A percentile compares a stretch with the other conserved stretches of the same genome.
Evolutionary conservation across 352 stramenopile genomes (phyloP).

Genomic region (Plasmopara viticola): DNA sequence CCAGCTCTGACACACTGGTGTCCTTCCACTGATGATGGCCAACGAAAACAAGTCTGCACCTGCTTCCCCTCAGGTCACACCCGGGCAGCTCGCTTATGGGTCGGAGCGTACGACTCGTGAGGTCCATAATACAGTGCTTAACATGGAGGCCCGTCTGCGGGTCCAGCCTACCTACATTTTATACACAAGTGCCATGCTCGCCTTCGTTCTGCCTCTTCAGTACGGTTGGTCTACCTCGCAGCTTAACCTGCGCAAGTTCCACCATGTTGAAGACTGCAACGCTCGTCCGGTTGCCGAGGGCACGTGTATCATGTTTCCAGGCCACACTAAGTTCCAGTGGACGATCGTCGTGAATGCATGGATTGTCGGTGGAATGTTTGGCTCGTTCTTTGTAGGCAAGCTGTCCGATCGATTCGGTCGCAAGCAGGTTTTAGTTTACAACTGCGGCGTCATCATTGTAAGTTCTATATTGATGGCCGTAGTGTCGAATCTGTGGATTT

Average conservation of each 20-base stretch:
- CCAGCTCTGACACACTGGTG: slow-evolving; percentile 6
- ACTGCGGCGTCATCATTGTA: slow-evolving; percentile 34
- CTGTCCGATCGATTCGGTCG: slow-evolving; percentile 36
- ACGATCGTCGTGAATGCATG: slow-evolving; percentile 44
- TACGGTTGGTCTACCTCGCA: slow-evolving; percentile 42
- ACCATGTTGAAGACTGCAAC: slow-evolving; percentile 31
- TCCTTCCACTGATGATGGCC: slow-evolving; percentile 9
- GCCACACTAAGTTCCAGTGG: slow-evolving; percentile 40
- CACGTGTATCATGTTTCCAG: slow-evolving; percentile 42
- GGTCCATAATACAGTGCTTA: slow-evolving; percentile 20
- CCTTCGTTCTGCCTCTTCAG: slow-evolving; percentile 32
- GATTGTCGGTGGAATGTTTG: slow-evolving; percentile 45
- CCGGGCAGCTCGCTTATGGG: slow-evolving; percentile 13
- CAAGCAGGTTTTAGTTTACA: slow-evolving; percentile 37
- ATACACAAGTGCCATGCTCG: slow-evolving; percentile 30
- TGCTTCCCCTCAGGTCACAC: slow-evolving; percentile 5
- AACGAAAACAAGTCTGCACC: slow-evolving; percentile 16
- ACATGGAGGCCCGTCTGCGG: slow-evolving; percentile 13
- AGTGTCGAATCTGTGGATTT: slow-evolving; percentile 29
- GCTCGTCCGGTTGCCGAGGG: slow-evolving; percentile 19
- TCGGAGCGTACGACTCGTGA: slow-evolving; percentile 17
- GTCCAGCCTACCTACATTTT: slow-evolving; percentile 30
- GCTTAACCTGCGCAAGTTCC: slow-evolving; percentile 40
- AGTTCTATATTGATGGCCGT: slow-evolving; percentile 26
- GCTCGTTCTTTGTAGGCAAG: slow-evolving; percentile 27